Conservation (phyloP, 805 yeast species). For the Dipodascopsis uninucleata region DNA sequence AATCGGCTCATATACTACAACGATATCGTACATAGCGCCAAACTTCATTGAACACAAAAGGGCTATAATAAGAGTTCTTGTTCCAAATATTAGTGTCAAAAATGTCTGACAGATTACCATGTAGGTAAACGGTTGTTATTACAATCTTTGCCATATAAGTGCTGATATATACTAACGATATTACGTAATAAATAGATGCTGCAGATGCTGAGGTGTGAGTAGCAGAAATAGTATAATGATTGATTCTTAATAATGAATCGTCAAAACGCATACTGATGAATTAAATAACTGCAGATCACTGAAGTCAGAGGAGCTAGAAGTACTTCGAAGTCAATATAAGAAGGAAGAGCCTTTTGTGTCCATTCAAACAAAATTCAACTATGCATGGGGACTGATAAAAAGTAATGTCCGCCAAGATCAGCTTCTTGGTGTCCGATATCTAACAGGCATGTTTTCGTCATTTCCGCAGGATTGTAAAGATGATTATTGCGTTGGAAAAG, state of each 20-base stretch:
- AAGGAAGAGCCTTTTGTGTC: slow-evolving; percentile 77
- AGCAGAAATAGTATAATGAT: neutral
- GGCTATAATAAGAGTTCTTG: no score
- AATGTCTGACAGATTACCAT: slow-evolving; percentile 15
- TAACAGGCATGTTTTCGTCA: slow-evolving; percentile 46
- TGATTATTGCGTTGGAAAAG: neutral
- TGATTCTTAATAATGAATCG: neutral
- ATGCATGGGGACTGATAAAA: slow-evolving; percentile 93
- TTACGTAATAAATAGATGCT: slow-evolving; percentile 22
- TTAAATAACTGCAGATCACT: slow-evolving; percentile 10
- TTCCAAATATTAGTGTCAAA: no score
- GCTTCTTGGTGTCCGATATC: slow-evolving; percentile 70
- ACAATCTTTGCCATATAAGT: neutral
- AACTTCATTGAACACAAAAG: no score
- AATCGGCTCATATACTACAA: no score
- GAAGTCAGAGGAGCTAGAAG: slow-evolving; percentile 56
- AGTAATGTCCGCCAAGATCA: slow-evolving; percentile 61
- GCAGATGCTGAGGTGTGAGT: slow-evolving; percentile 31
- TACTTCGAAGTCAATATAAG: slow-evolving; percentile 71
- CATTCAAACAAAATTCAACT: slow-evolving; percentile 83
- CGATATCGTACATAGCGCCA: no score
- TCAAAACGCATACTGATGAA: neutral
- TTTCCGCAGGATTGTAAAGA: slow-evolving; percentile 14
- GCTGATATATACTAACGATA: neutral
- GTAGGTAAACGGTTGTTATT: neutral